Evolutionary conservation across 352 stramenopile species (phyloP).

Genomic region (Phytophthora syringae): DNA sequence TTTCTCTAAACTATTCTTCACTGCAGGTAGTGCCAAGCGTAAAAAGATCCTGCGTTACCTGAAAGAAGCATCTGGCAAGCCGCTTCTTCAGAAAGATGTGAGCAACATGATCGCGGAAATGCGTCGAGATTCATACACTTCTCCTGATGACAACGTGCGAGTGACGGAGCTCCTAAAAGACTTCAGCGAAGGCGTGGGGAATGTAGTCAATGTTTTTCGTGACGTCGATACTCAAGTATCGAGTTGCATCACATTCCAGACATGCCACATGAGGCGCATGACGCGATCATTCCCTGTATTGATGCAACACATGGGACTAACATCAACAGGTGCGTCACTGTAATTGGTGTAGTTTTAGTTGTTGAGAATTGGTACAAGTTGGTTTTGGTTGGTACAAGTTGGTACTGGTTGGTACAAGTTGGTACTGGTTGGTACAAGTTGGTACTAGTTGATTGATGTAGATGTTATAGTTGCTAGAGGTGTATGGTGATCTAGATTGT

Average conservation of each 20-base stretch:
- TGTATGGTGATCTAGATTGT: not conserved
- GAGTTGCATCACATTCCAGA: conserved; percentile 21
- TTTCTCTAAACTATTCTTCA: not conserved
- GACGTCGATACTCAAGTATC: not conserved
- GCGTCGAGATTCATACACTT: conserved; percentile 6
- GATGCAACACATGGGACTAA: conserved; percentile 16
- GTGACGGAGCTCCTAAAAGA: conserved; percentile 2
- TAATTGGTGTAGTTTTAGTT: too few relatives aligned
- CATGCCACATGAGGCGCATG: conserved; percentile 11
- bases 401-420: not conserved
- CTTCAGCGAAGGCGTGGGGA: conserved; percentile 14
- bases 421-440: not conserved
- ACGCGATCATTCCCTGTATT: conserved; percentile 9
- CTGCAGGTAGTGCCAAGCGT: conserved; percentile 3
- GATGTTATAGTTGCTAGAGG: not conserved
- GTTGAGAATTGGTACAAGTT: too few relatives aligned
- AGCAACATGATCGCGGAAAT: conserved; percentile 21
- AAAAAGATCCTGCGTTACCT: conserved; percentile 14
- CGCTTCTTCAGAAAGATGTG: conserved; percentile 16
- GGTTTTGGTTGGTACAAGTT: too few relatives aligned
- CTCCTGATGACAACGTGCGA: conserved; percentile 10
- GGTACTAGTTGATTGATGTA: not conserved
- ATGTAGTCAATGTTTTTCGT: conserved; percentile 15
- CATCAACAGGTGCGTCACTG: conserved; percentile 12
- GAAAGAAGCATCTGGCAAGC: conserved; percentile 11